Percentiles rank a stretch among this genome's conserved stretches.
These are phyloP conservation scores for Vickermania spadyakhi DNA, from an alignment of 208 protist genomes.

Conservation along the genomic window DNA sequence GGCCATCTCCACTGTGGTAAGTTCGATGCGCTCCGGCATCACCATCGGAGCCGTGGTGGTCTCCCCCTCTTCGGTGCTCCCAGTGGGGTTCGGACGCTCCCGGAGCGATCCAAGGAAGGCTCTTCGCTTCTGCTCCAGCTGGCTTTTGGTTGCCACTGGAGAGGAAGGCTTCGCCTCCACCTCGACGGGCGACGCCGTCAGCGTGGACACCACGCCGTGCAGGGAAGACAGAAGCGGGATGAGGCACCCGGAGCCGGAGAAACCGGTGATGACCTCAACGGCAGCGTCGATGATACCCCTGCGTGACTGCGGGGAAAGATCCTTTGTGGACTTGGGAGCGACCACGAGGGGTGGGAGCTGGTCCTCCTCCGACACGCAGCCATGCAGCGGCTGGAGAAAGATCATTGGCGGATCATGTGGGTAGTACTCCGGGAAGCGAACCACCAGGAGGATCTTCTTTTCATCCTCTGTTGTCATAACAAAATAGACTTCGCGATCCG, in stretches of 20 bases:
- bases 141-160: slow-evolving; percentile 5
- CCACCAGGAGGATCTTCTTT: slow-evolving; percentile 32
- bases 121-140: slow-evolving; percentile 41
- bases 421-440: slow-evolving; percentile 73
- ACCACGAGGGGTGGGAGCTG: slow-evolving; percentile 27
- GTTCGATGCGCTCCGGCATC: slow-evolving; percentile 55
- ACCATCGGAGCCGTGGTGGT: slow-evolving; percentile 29
- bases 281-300: slow-evolving; percentile 60
- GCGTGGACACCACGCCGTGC: slow-evolving; percentile 36
- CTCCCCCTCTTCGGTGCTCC: slow-evolving; percentile 34
- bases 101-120: slow-evolving; percentile 55
- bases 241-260: slow-evolving; percentile 49
- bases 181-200: slow-evolving; percentile 7
- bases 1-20: slow-evolving; percentile 48
- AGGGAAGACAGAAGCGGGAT: slow-evolving; percentile 59
- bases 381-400: slow-evolving; percentile 40
- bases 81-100: slow-evolving; percentile 10
- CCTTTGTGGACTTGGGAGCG: slow-evolving; percentile 43
- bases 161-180: slow-evolving; percentile 7
- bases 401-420: slow-evolving; percentile 62
- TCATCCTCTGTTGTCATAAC: slow-evolving; percentile 40
- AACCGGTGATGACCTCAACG: slow-evolving; percentile 61
- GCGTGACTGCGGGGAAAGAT: slow-evolving; percentile 34
- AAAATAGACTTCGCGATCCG: slow-evolving; percentile 61
- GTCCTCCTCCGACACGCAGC: slow-evolving; percentile 1